Percentiles rank a stretch among this genome's conserved stretches.
These are phyloP conservation scores for Coemansia sp. DNA, from an alignment of 192 early-diverging fungal genomes.

Conservation along the genomic window DNA sequence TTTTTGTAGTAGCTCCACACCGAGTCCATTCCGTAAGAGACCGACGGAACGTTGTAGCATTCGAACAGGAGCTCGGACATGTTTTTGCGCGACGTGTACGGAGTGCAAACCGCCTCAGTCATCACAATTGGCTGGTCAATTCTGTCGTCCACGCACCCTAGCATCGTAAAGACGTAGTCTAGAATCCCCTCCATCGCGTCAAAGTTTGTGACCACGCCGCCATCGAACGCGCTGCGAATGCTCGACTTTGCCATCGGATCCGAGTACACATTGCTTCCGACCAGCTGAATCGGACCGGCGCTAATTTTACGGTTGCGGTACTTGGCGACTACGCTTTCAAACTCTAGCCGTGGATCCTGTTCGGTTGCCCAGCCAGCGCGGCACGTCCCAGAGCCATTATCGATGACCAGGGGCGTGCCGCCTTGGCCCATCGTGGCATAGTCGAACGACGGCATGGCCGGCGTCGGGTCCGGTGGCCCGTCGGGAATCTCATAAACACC, in stretches of 20 bases:
- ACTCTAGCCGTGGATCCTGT: conserved; percentile 52
- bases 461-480: conserved; percentile 31
- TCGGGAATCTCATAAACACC: conserved; percentile 46
- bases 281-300: conserved; percentile 25
- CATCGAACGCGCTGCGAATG: conserved; percentile 40
- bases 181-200: conserved; percentile 69
- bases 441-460: conserved; percentile 52
- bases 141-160: conserved; percentile 68
- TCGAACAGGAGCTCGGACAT: conserved; percentile 90
- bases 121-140: conserved; percentile 80
- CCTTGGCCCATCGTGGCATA: conserved; percentile 47
- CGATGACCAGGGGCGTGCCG: conserved; percentile 60
- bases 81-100: conserved; percentile 67
- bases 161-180: conserved; percentile 80
- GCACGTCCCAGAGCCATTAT: conserved; percentile 73
- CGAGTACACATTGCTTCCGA: conserved; percentile 33
- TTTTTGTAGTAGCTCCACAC: conserved; percentile 78
- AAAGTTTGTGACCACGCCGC: conserved; percentile 43
- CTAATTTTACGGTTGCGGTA: conserved; percentile 53
- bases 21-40: conserved; percentile 82
- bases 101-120: conserved; percentile 80
- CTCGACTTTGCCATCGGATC: conserved; percentile 44
- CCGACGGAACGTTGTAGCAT: conserved; percentile 69
- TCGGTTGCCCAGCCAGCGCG: conserved; percentile 81
- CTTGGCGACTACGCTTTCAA: conserved; percentile 72